Conservation (phyloP, 1,139 yeast genomes). For the Chernovozyma aurita region DNA sequence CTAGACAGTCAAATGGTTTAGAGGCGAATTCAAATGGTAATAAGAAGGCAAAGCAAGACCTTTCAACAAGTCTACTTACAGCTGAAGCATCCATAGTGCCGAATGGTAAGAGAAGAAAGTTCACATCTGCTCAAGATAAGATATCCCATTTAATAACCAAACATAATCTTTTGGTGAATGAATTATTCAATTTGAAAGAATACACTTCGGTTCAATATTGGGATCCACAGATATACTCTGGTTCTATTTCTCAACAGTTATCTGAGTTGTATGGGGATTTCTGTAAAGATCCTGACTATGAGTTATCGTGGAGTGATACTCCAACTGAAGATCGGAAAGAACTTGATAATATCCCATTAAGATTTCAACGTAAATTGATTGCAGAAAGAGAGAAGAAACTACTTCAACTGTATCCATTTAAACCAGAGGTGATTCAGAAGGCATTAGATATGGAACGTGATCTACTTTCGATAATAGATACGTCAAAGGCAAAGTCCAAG, state of each 20-base stretch:
- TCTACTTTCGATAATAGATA: conserved; percentile 6
- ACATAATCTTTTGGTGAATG: conserved; percentile 38
- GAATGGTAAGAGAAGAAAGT: conserved; percentile 15
- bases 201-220: conserved; percentile 57
- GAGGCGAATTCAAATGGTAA: neutral
- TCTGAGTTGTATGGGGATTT: conserved; percentile 38
- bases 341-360: conserved; percentile 32
- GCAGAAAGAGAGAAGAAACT: conserved; percentile 34
- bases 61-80: too few relatives aligned
- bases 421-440: conserved; percentile 23
- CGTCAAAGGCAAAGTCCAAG: neutral
- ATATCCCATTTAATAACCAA: conserved; percentile 30
- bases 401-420: conserved; percentile 33
- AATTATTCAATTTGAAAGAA: conserved; percentile 55
- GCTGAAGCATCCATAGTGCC: too few relatives aligned
- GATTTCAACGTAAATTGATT: conserved; percentile 44
- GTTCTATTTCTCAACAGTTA: conserved; percentile 17
- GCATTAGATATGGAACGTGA: conserved; percentile 22
- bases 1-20: too few relatives aligned
- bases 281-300: conserved; percentile 20
- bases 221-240: conserved; percentile 42
- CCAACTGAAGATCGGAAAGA: conserved; percentile 21
- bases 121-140: conserved; percentile 16
- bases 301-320: conserved; percentile 31
- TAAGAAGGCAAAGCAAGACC: neutral